Base-by-base conservation (phyloP, 2,329 filamentous ascomycete species). In the Arthroderma sp. region DNA sequence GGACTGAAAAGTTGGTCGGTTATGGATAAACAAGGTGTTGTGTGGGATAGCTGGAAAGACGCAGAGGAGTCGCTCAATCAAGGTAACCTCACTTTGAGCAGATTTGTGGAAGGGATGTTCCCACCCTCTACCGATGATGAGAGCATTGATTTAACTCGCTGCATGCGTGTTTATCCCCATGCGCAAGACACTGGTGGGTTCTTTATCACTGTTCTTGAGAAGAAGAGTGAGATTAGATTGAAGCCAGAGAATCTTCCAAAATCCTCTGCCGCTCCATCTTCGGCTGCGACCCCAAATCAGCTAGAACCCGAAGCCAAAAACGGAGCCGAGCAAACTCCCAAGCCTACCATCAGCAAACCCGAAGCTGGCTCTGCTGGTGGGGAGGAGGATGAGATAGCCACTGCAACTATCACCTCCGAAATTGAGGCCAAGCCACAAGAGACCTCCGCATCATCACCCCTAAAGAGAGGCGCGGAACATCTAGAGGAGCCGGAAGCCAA, bases 131-230 rank as follows among this genome's bases (percentile, higher is more conserved):
- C 74, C 44, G 70, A 67, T 42, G 64, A 61, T 36, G 75, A 63
- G 58, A 75, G 64, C 32, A 72, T 95, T 27, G 87, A 87, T 10
- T 74, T 96, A 11, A 85, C 95, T 56, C 78, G 83, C 48, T 95
- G 89, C 65, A 88, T 96, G 74, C 78, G 91, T 50, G 80, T 98
- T 5, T 98, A 96, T 62, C 85, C 88, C 31, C 91, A 98, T 63
- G 75, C 87, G 59, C 91, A 98, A 65, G 87, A 98, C 56, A 98
- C 91, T 3, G 91, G 91, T 45, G 89, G 83, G 22, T 98, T 98
- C 73, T 98, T 98, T 69, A 95, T 98, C 60, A 83, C 87, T 0
- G 88, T 95, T 0, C 68, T 98, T 11, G 84, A 95, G 69, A 98
- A 98, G 73, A 81, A 81, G 61, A 75, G 78, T 28, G 91, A 95